These are phyloP conservation scores for Echium plantagineum DNA, from an alignment of 257 asterid species.

Conservation along the genomic window DNA sequence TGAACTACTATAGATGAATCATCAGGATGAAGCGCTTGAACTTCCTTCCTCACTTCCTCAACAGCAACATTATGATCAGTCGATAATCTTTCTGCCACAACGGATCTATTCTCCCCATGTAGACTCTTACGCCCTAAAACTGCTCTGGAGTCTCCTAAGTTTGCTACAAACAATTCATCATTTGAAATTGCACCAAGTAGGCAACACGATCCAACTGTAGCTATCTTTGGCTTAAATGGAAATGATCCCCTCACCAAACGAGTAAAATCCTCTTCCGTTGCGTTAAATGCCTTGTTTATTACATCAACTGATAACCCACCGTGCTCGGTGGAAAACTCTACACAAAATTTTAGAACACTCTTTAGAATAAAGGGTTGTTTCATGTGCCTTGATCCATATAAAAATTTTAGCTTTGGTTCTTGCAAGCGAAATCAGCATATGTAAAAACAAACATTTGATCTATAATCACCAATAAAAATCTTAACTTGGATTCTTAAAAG, in stretches of 20 bases:
- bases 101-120: conserved; percentile 46
- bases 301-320: conserved; percentile 85
- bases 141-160: conserved; percentile 94
- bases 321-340: conserved; percentile 75
- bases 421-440: background rate
- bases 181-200: conserved; percentile 80
- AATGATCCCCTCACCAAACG: conserved; percentile 61
- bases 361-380: background rate
- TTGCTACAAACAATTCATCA: conserved; percentile 65
- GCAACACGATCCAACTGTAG: conserved; percentile 86
- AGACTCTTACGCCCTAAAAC: conserved; percentile 72
- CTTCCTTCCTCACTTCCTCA: conserved; percentile 81
- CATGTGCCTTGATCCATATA: too few relatives aligned
- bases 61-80: conserved; percentile 84
- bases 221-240: conserved; percentile 58
- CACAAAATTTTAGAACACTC: conserved; percentile 12
- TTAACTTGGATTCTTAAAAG: background rate
- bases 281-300: conserved; percentile 71
- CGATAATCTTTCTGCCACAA: conserved; percentile 80
- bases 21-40: conserved; percentile 82
- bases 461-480: too few relatives aligned
- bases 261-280: conserved; percentile 86
- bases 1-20: conserved; percentile 60
- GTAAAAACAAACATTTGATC: too few relatives aligned
- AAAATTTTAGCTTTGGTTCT: too few relatives aligned